Conservation (phyloP, 2,329 filamentous ascomycete species). For the Ophiosphaerella korrae region DNA sequence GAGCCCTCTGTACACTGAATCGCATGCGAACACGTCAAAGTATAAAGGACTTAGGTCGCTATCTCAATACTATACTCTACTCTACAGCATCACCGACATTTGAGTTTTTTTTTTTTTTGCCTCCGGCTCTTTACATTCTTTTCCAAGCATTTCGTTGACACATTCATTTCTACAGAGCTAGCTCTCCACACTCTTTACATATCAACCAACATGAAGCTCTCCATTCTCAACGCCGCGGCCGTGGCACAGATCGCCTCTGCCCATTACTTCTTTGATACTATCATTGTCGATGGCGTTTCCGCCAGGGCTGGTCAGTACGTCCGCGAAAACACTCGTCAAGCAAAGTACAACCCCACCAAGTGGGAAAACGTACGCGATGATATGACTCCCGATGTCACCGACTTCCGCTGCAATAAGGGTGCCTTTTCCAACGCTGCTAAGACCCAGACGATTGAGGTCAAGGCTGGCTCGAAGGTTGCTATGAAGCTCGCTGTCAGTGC, state of each 20-base stretch:
- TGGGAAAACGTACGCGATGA: constrained; percentile 27
- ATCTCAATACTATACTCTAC: too few species aligned
- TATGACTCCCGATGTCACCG: constrained; percentile 22
- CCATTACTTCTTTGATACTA: constrained; percentile 33
- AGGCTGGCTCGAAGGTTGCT: constrained; percentile 20
- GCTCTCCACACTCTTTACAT: constrained; percentile 1
- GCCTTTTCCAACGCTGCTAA: constrained; percentile 14
- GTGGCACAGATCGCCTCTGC: constrained; percentile 23
- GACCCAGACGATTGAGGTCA: constrained; percentile 16
- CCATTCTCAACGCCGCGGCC: constrained; percentile 18
- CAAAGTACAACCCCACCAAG: constrained; percentile 30
- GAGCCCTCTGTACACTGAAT: too few species aligned
- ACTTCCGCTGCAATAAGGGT: constrained; percentile 37
- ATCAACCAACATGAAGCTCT: constrained; percentile 26
- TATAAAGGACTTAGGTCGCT: too few species aligned
- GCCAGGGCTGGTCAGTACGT: constrained; percentile 27
- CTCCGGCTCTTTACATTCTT: too few species aligned
- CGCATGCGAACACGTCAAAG: too few species aligned
- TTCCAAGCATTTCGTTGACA: background rate
- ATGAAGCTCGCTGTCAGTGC: constrained; percentile 25
- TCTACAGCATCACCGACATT: too few species aligned
- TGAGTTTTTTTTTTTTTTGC: too few species aligned
- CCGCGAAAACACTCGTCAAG: constrained; percentile 28
- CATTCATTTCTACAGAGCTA: constrained; percentile 3
- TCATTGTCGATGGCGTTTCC: constrained; percentile 22